Conservation (phyloP, 78 protist species). For the slime mould (Dictyostelium discoideum) region dicty_2.7 NC_007090.3:3187501-3188000, state of each 20-base stretch:
- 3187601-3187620: background rate
- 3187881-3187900: background rate
- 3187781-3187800: background rate
- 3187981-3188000: background rate
- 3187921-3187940: background rate
- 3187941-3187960: background rate
- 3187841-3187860: background rate
- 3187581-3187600: background rate
- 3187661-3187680: background rate
- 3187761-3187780: background rate
- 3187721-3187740: background rate
- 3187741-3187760: background rate
- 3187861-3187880: conserved; percentile 1
- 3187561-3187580: background rate
- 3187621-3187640: background rate
- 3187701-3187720: background rate
- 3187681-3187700: background rate
- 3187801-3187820: background rate
- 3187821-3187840: background rate
- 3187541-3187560: background rate
- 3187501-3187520: background rate
- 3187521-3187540: background rate
- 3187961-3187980: background rate
- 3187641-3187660: background rate
- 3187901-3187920: background rate